Evolutionary conservation across 208 protist species (phyloP), one percentile per base, ranked within the genome.

Genomic region (Trypanosoma theileri): DNA sequence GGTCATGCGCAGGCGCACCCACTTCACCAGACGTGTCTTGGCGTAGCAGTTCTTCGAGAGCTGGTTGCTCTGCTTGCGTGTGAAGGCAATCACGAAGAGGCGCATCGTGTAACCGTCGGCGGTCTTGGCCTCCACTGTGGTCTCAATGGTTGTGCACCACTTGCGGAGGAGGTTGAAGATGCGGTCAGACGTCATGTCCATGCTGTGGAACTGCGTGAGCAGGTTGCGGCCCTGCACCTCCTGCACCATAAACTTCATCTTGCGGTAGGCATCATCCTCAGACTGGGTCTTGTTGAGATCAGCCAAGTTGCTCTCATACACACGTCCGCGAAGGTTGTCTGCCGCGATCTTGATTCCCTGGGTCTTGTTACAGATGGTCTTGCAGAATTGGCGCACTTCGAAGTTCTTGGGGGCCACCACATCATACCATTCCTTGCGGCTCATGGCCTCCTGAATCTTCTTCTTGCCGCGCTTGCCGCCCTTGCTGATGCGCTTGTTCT

Each of bases 381-480:
- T 98, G 70, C 96, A 88, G 69, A 99, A 89, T 66, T 95, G 79
- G 67, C 97, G 93, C n/a, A 87, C 86, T 61, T 80, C 81, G 93
- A 99, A 99, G 68, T 94, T 91, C 46, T 84, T 71, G 51, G 99
- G 99, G 12, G 98, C 98, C 73, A 98, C 97, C 53, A 99, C 88
- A 68, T 99, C 91, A 82, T 99, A 99, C 99, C 99, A 99, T 75
- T 99, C 98, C 92, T 99, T 99, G 79, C 93, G 92, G 69, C 95
- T 77, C 95, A 99, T 99, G 69, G 98, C 89, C 72, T 99, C 98
- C 75, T 95, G 79, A 42, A 82, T 81, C 83, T 97, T 97, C 82
- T 91, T 93, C 75, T 92, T 93, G 55, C 89, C 89, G 93, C 98
- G 98, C 86, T 97, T 98, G 75, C 93, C 91, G 63, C 95, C 94